Percentiles rank a stretch among this genome's conserved stretches.
phyloP scores from a whole-genome alignment of 2,329 filamentous ascomycete species.

The Pestalotiopsis sp. region DNA sequence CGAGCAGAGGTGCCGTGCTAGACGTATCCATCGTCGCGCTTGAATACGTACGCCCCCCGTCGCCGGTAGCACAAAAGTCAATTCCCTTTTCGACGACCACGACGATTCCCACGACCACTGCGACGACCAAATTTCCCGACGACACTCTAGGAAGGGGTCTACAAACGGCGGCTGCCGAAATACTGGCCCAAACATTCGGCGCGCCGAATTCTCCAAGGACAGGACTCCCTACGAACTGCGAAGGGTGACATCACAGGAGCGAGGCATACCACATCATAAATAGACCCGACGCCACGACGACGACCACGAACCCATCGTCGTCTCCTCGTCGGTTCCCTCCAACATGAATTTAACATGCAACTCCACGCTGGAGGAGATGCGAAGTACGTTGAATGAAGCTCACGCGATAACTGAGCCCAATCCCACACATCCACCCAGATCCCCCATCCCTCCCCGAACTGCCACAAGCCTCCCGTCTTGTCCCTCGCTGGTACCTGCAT shows the following conservation, averaged over 20 bases:
- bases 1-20: neutral
- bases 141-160: neutral
- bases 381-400: slow-evolving; percentile 28
- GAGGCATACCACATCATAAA: neutral
- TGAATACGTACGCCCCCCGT: neutral
- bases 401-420: neutral
- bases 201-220: neutral
- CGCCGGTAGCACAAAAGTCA: neutral
- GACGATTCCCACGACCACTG: neutral
- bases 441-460: neutral
- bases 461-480: slow-evolving; percentile 12
- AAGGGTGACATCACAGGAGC: neutral
- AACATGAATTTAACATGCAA: slow-evolving; percentile 34
- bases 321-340: neutral
- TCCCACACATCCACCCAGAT: slow-evolving; percentile 6
- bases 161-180: neutral
- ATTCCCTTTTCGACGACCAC: neutral
- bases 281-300: neutral
- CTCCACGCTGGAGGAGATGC: slow-evolving; percentile 36
- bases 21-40: neutral
- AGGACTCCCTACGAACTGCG: neutral
- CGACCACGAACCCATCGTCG: neutral
- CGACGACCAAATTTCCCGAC: neutral
- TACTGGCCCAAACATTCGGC: neutral
- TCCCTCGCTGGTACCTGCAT: slow-evolving; percentile 21